These are phyloP conservation scores for Zygnema cylindricum DNA, from an alignment of 139 green algal species.

Conservation along the genomic window DNA sequence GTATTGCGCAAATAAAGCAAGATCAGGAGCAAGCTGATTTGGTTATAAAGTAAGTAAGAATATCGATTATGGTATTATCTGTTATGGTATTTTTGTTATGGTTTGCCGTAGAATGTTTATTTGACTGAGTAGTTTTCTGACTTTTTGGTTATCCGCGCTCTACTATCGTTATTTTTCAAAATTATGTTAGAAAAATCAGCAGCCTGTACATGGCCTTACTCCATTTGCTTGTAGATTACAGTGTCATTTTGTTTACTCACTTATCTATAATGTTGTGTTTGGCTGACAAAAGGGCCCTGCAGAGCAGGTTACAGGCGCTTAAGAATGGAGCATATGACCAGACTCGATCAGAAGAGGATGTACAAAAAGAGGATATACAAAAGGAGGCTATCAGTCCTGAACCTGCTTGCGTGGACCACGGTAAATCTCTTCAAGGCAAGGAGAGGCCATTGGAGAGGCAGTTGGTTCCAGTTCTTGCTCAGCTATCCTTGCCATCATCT, in stretches of 20 bases:
- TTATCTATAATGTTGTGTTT: too few species aligned
- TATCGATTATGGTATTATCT: background rate
- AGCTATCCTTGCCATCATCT: too few species aligned
- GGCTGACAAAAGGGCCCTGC: background rate
- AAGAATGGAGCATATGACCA: background rate
- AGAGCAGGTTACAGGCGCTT: background rate
- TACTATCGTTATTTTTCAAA: background rate
- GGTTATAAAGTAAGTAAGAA: background rate
- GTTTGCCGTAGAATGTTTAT: background rate
- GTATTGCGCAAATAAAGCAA: background rate
- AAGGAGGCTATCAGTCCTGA: background rate
- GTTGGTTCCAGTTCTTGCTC: too few species aligned
- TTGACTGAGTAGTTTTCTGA: too few species aligned
- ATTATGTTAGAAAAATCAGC: background rate
- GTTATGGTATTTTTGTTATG: background rate
- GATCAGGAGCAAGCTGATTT: background rate
- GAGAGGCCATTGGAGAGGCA: too few species aligned
- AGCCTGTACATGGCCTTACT: background rate
- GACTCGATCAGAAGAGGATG: background rate
- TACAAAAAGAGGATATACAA: background rate
- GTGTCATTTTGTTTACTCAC: background rate
- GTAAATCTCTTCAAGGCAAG: background rate
- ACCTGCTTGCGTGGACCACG: too few species aligned
- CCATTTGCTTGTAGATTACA: background rate
- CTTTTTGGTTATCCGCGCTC: too few species aligned